These are phyloP conservation scores for Rhododendron griersonianum DNA, from an alignment of 148 eudicot species.

Conservation along the genomic window DNA sequence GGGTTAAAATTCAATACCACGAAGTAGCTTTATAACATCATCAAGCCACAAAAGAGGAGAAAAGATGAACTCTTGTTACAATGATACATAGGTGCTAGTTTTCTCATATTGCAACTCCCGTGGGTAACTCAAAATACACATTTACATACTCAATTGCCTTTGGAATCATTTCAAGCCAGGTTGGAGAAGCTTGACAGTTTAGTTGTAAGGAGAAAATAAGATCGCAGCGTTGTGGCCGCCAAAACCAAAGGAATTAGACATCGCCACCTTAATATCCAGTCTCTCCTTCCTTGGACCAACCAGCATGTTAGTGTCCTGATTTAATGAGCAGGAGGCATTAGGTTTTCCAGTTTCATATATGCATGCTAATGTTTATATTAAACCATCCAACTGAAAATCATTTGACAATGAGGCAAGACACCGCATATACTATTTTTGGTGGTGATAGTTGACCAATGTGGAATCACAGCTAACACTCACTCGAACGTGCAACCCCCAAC, in stretches of 20 bases:
- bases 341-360: neutral
- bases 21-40: neutral
- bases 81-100: neutral
- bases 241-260: conserved; percentile 95
- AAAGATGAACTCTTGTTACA: neutral
- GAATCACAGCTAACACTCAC: neutral
- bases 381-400: neutral
- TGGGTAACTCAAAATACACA: neutral
- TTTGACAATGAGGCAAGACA: neutral
- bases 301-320: conserved; percentile 68
- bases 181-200: conserved; percentile 24
- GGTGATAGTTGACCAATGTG: neutral
- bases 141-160: conserved; percentile 9
- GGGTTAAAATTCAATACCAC: neutral
- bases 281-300: conserved; percentile 85
- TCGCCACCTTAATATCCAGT: conserved; percentile 72
- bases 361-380: neutral
- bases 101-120: neutral
- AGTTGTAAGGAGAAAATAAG: conserved; percentile 83
- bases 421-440: neutral
- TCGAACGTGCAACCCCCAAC: neutral
- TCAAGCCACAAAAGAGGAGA: neutral
- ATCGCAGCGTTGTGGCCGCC: conserved; percentile 97
- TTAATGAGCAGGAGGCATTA: conserved; percentile 3
- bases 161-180: conserved; percentile 15